Evolutionary conservation across 441 rosid genomes (phyloP).

Genomic region (Rhodomyrtus psidioides): DNA sequence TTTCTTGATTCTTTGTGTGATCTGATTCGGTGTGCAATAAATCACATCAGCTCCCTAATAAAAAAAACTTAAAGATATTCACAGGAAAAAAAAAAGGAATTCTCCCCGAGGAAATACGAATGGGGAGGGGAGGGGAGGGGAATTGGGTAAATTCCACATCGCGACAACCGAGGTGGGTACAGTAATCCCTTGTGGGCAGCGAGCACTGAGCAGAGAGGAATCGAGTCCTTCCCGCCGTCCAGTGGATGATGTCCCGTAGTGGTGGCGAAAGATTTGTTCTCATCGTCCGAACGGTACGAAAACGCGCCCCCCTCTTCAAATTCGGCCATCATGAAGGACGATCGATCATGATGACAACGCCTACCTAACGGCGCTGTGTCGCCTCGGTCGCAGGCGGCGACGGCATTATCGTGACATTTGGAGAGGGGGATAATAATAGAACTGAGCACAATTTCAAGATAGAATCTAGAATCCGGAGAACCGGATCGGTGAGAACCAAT

Average conservation of each 20-base stretch:
- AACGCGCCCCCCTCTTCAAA: too few relatives aligned
- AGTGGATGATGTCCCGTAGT: not conserved
- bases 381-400: not conserved
- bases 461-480: too few relatives aligned
- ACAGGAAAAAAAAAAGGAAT: not conserved
- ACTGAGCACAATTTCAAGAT: too few relatives aligned
- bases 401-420: not conserved
- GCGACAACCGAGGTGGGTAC: not conserved
- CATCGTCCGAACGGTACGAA: not conserved
- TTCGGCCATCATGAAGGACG: not conserved
- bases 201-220: not conserved
- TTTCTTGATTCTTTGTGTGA: too few relatives aligned
- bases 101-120: not conserved
- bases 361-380: not conserved
- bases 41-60: not conserved
- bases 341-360: not conserved
- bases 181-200: not conserved
- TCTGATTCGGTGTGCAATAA: too few relatives aligned
- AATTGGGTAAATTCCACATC: not conserved
- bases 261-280: not conserved
- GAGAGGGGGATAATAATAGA: too few relatives aligned
- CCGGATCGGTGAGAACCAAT: too few relatives aligned
- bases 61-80: not conserved
- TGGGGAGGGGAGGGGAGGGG: not conserved
- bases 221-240: not conserved